Evolutionary conservation across 2,329 filamentous ascomycete species (phyloP).

Genomic region (Fusarium sp.): DNA sequence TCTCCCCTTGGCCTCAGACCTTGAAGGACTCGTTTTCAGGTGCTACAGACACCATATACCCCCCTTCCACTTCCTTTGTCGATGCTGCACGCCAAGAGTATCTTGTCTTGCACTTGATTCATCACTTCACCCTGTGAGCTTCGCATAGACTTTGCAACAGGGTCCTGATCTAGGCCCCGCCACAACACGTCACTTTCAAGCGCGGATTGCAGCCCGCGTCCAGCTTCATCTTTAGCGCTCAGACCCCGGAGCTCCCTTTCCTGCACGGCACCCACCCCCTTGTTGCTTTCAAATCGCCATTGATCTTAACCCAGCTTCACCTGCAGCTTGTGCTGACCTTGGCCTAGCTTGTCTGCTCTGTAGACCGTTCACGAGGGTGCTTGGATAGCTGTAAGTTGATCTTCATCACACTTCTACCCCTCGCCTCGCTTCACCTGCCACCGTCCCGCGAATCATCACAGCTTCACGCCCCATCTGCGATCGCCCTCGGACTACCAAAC

Average conservation of each 20-base stretch:
- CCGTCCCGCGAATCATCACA: neutral
- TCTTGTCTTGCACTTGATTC: slow-evolving; percentile 5
- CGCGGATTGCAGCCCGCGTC: slow-evolving; percentile 42
- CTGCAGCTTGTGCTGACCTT: slow-evolving; percentile 31
- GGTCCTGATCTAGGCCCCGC: slow-evolving; percentile 41
- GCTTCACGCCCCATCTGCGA: neutral
- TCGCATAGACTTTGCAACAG: slow-evolving; percentile 26
- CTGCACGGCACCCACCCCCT: slow-evolving; percentile 26
- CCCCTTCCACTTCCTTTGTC: neutral
- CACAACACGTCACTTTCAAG: slow-evolving; percentile 45
- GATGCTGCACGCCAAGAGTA: slow-evolving; percentile 2
- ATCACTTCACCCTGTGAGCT: slow-evolving; percentile 20
- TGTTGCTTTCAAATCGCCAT: slow-evolving; percentile 32
- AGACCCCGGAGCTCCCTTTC: slow-evolving; percentile 30
- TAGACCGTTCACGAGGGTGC: slow-evolving; percentile 17
- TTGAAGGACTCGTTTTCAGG: neutral
- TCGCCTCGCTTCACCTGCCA: slow-evolving; percentile 2
- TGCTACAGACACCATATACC: neutral
- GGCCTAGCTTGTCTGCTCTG: slow-evolving; percentile 21
- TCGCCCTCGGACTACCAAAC: neutral
- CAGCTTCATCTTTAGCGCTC: slow-evolving; percentile 38
- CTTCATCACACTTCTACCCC: slow-evolving; percentile 13
- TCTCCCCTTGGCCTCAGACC: neutral
- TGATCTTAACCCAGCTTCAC: slow-evolving; percentile 13
- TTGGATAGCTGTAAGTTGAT: slow-evolving; percentile 38